A percentile compares a stretch with the other conserved stretches of the same genome.
These are phyloP conservation scores for Pseudogymnoascus sp. DNA, from an alignment of 2,329 filamentous ascomycete genomes.

Conservation along the genomic window DNA sequence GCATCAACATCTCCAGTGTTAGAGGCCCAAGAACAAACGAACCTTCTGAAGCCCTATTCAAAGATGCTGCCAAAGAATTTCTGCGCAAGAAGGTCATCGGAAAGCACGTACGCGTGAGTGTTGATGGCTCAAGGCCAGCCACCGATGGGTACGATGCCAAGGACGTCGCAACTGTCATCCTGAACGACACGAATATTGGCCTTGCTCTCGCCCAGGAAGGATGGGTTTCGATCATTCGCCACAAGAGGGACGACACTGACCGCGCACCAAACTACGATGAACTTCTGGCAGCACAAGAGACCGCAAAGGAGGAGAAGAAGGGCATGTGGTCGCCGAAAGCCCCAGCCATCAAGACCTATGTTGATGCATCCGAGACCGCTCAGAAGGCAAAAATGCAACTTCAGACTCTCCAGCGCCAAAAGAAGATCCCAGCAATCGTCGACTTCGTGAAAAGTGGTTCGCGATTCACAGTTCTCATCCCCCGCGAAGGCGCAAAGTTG, in stretches of 20 bases:
- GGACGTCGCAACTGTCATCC: constrained; percentile 82
- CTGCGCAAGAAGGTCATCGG: constrained; percentile 89
- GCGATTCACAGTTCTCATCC: constrained; percentile 84
- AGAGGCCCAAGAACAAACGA: constrained; percentile 88
- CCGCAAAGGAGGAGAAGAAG: constrained; percentile 79
- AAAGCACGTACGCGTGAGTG: constrained; percentile 83
- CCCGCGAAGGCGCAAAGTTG: constrained; percentile 87
- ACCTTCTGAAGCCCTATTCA: constrained; percentile 79
- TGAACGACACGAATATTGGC: constrained; percentile 81
- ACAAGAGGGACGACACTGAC: constrained; percentile 91
- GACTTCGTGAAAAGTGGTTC: constrained; percentile 98
- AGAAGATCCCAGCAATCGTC: constrained; percentile 85
- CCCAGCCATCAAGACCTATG: constrained; percentile 72
- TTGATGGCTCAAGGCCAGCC: constrained; percentile 87
- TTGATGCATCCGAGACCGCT: constrained; percentile 84
- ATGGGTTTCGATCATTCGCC: constrained; percentile 88
- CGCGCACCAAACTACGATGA: constrained; percentile 92
- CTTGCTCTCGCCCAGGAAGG: constrained; percentile 83
- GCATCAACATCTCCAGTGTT: constrained; percentile 86
- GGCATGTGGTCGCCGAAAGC: constrained; percentile 94
- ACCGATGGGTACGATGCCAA: constrained; percentile 88
- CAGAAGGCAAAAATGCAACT: constrained; percentile 96
- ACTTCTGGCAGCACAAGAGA: constrained; percentile 70
- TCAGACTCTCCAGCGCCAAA: constrained; percentile 79
- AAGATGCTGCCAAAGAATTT: constrained; percentile 93